Evolutionary conservation across 495 filamentous ascomycete species (phyloP).

Genomic region (Rhizodiscina lignyota): DNA sequence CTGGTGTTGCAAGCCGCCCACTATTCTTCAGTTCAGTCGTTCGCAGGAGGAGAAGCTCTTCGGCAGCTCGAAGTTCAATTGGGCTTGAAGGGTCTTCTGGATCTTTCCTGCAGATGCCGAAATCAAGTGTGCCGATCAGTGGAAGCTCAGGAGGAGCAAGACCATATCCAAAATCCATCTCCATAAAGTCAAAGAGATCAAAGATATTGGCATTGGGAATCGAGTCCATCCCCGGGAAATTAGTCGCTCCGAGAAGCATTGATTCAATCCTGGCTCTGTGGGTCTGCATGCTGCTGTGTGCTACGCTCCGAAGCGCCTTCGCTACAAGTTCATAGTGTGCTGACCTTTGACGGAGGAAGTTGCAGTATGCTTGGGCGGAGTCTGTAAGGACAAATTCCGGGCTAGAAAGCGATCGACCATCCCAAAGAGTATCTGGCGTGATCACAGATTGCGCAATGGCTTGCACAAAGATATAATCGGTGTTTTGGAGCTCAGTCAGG

Average conservation of each 20-base stretch:
- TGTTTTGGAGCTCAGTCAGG: conserved; percentile 57
- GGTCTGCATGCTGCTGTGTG: conserved; percentile 49
- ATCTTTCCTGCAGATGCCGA: conserved; percentile 40
- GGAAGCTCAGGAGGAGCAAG: conserved; percentile 30
- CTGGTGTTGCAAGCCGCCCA: conserved; percentile 32
- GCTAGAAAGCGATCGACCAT: conserved; percentile 34
- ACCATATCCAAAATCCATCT: conserved; percentile 41
- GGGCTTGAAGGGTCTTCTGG: conserved; percentile 27
- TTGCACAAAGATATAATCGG: conserved; percentile 55
- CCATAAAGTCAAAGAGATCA: conserved; percentile 84
- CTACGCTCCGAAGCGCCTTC: conserved; percentile 65
- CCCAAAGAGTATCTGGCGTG: conserved; percentile 48
- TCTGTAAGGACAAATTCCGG: conserved; percentile 47
- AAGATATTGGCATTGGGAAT: conserved; percentile 57
- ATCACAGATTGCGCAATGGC: conserved; percentile 49
- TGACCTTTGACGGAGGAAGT: conserved; percentile 59
- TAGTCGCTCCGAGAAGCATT: conserved; percentile 59
- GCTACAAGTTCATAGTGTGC: conserved; percentile 68
- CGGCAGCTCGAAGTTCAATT: conserved; percentile 44
- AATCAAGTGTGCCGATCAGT: conserved; percentile 42
- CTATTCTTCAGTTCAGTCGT: conserved; percentile 34
- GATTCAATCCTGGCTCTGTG: conserved; percentile 64
- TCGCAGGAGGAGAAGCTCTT: conserved; percentile 41
- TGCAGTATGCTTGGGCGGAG: conserved; percentile 45
- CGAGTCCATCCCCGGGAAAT: conserved; percentile 41